Evolutionary conservation across 2,329 filamentous ascomycete genomes (phyloP), one percentile per base, ranked within the genome.

Genomic region (Alternaria sp.): DNA sequence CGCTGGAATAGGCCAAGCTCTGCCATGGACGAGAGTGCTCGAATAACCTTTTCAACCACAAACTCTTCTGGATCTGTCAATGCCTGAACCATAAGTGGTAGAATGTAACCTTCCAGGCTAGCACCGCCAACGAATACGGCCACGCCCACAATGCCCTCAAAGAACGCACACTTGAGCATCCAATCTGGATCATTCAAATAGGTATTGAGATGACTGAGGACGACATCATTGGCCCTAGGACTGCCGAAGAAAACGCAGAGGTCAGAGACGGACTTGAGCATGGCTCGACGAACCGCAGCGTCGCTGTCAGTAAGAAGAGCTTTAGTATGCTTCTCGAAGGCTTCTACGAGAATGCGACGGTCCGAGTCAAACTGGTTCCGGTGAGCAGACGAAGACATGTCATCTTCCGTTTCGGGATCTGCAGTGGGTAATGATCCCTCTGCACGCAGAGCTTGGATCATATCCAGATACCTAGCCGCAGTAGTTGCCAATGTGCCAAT

Each of bases 181-280:
- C 95, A 99, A 75, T 99, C 94, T 42, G 91, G 88, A 71, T 98
- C 95, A 68, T 99, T 99, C 8, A 99, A 81, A 71, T 99, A 99
- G 0, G 95, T 99, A 74, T 98, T 98, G 28, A 99, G 83, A 80
- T 99, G 95, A 32, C 93, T 96, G 22, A 99, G 82, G 16, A 99
- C 89, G n/a, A 99, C 92, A 74, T 99, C 95, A 75, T 96, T 97
- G 1, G 94, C 91, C 72, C 93, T 91, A n/a, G 89, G 86, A 62
- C 91, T 94, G 3, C 93, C 93, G 68, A 99, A 98, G 78, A 99
- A 98, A 67, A 97, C 88, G 75, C 95, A 99, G 1, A 99, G 84
- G 63, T 93, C 92, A 0, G 94, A 91, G 0, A 99, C 94, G 7
- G 95, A 98, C 8, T 91, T 91, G 44, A 99, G 82, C 73, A 99